These are phyloP conservation scores for Candida frijolesensis DNA, from an alignment of 1,139 yeast species.

Conservation along the genomic window DNA sequence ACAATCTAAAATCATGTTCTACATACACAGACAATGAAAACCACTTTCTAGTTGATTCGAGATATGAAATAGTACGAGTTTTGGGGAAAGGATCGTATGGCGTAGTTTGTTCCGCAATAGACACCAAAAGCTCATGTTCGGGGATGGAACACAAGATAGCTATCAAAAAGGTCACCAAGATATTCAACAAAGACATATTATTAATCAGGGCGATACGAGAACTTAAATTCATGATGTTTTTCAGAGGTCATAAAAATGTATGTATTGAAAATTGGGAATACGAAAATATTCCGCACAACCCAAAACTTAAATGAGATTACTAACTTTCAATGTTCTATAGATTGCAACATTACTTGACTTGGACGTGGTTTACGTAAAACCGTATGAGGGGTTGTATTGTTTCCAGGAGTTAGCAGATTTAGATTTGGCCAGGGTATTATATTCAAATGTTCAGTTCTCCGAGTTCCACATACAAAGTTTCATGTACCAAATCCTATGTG, in stretches of 20 bases:
- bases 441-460: constrained; percentile 75
- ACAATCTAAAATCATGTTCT: constrained; percentile 13
- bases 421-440: constrained; percentile 78
- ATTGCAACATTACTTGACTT: constrained; percentile 73
- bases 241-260: constrained; percentile 78
- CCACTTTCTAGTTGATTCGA: constrained; percentile 61
- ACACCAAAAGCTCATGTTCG: constrained; percentile 35
- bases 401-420: constrained; percentile 77
- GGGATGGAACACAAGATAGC: constrained; percentile 45
- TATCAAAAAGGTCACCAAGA: constrained; percentile 74
- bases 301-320: not conserved
- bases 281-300: not conserved
- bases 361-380: constrained; percentile 64
- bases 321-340: constrained; percentile 21
- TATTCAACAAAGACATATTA: constrained; percentile 64
- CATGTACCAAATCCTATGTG: constrained; percentile 77
- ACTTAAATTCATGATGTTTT: constrained; percentile 72
- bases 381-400: constrained; percentile 85
- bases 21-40: constrained; percentile 17
- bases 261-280: constrained; percentile 15
- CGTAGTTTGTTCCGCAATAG: constrained; percentile 81
- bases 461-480: constrained; percentile 80
- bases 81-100: constrained; percentile 93
- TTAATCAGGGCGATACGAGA: constrained; percentile 79
- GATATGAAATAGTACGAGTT: constrained; percentile 63